phyloP scores from a whole-genome alignment of 306 rosid genomes.

The Quercus gilva region DNA sequence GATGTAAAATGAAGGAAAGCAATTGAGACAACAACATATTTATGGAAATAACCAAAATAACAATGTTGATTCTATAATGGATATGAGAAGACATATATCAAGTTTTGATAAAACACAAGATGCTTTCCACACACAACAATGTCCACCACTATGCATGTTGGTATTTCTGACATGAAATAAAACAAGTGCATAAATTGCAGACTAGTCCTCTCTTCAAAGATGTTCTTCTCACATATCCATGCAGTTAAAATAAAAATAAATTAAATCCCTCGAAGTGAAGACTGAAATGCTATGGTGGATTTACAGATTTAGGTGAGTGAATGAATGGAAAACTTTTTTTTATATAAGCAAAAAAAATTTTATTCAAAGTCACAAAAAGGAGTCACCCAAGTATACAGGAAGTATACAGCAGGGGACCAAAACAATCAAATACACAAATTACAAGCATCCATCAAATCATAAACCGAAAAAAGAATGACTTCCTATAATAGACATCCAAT shows the following conservation, averaged over 20 bases:
- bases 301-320: not conserved
- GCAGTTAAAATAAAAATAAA: not conserved
- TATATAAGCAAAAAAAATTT: too few species aligned
- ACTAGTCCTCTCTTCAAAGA: not conserved
- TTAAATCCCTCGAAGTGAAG: not conserved
- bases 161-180: not conserved
- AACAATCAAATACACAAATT: too few species aligned
- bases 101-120: not conserved
- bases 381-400: too few species aligned
- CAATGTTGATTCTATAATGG: not conserved
- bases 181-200: not conserved
- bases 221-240: not conserved
- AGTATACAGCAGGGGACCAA: too few species aligned
- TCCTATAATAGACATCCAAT: too few species aligned
- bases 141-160: not conserved
- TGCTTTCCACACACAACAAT: not conserved
- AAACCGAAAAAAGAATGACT: too few species aligned
- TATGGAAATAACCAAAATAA: not conserved
- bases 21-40: not conserved
- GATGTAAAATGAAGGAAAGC: not conserved
- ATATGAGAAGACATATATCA: not conserved
- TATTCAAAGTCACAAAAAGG: too few species aligned
- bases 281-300: too few species aligned
- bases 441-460: too few species aligned
- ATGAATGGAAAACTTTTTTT: not conserved